A percentile compares a stretch with the other conserved stretches of the same genome.
Evolutionary conservation across 768 basidiomycete genomes (phyloP).

Genomic region (Asterophora lycoperdoides): DNA sequence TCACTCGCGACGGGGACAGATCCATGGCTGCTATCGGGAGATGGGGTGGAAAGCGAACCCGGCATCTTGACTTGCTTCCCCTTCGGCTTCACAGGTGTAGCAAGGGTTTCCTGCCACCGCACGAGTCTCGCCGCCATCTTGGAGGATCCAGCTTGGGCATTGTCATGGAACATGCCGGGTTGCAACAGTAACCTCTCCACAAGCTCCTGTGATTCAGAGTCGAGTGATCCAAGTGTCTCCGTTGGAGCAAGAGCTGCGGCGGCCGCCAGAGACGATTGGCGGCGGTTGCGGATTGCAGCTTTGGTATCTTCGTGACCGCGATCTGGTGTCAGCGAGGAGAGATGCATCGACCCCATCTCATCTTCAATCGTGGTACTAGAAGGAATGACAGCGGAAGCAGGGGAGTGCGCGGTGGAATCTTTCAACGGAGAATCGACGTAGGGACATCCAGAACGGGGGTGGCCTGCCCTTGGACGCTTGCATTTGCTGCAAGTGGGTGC

Average conservation of each 20-base stretch:
- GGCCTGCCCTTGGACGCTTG: conserved; percentile 48
- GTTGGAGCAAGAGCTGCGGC: conserved; percentile 24
- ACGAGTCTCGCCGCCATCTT: conserved; percentile 29
- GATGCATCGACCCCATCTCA: conserved; percentile 45
- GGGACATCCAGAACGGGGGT: conserved; percentile 63
- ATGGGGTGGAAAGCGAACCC: conserved; percentile 49
- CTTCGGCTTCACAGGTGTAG: conserved; percentile 21
- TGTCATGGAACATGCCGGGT: conserved; percentile 37
- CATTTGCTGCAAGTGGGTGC: conserved; percentile 53
- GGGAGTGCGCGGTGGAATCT: conserved; percentile 6
- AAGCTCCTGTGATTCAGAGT: conserved; percentile 41
- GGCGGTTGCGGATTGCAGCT: conserved; percentile 27
- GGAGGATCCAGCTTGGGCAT: conserved; percentile 25
- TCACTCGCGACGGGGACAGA: conserved; percentile 9
- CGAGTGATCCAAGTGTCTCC: conserved; percentile 49
- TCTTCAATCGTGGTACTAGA: conserved; percentile 30
- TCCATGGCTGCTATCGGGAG: conserved; percentile 37
- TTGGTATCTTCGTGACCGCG: conserved; percentile 30
- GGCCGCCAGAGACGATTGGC: conserved; percentile 26
- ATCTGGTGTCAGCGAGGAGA: conserved; percentile 25
- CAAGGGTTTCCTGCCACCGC: conserved; percentile 30
- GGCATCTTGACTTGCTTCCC: conserved; percentile 42
- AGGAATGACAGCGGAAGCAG: neutral
- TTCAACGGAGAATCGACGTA: conserved; percentile 29
- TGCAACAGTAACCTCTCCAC: conserved; percentile 43